phyloP scores from a whole-genome alignment of 1,139 yeast species.

The Kurtzmaniella quercitrusa region DNA sequence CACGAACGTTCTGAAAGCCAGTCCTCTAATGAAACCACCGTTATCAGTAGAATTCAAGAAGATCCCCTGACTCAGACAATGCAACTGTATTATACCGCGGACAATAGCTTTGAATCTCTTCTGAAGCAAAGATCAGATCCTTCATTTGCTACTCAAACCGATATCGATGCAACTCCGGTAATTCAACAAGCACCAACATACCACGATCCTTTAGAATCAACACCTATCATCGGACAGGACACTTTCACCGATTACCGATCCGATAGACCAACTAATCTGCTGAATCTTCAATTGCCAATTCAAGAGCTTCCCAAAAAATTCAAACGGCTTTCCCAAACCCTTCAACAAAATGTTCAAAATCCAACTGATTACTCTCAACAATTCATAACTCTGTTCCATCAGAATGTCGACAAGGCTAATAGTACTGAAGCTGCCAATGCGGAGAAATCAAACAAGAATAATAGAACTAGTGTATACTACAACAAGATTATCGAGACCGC shows the following conservation, averaged over 20 bases:
- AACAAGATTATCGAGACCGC: slow-evolving; percentile 21
- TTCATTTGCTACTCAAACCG: slow-evolving; percentile 16
- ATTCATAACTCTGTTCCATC: slow-evolving; percentile 41
- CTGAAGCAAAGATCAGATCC: slow-evolving; percentile 2
- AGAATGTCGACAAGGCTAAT: slow-evolving; percentile 24
- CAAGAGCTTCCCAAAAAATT: slow-evolving; percentile 36
- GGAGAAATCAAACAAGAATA: neutral
- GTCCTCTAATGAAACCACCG: neutral
- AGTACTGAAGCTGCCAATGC: neutral
- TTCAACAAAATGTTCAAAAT: slow-evolving; percentile 26
- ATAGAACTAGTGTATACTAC: slow-evolving; percentile 32
- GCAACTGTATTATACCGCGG: slow-evolving; percentile 25
- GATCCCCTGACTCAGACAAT: slow-evolving; percentile 16
- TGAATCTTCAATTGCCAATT: slow-evolving; percentile 25
- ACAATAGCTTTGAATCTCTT: slow-evolving; percentile 9
- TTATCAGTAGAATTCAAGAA: neutral
- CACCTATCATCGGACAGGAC: slow-evolving; percentile 24
- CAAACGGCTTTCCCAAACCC: slow-evolving; percentile 36
- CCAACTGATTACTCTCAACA: slow-evolving; percentile 40
- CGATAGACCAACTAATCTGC: neutral
- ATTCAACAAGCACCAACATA: slow-evolving; percentile 12
- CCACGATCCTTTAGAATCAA: slow-evolving; percentile 21
- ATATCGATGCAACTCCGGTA: slow-evolving; percentile 32
- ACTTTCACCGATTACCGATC: neutral
- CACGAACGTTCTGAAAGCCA: neutral